Evolutionary conservation across 2,329 filamentous ascomycete genomes (phyloP), one percentile per base, ranked within the genome.

Genomic region (Aureobasidium zeae): DNA sequence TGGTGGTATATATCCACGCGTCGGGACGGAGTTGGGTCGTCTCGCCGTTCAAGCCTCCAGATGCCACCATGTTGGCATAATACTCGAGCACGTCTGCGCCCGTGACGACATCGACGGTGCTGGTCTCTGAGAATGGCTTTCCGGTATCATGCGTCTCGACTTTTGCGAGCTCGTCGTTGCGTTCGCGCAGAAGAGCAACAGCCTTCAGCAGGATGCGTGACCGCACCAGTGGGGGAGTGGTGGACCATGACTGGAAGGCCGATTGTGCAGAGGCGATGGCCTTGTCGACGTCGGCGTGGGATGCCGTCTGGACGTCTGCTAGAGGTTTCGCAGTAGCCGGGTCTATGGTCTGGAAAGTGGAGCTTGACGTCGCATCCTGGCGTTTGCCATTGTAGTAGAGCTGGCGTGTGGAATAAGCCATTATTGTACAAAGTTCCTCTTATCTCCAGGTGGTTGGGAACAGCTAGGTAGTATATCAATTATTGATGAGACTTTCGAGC

Each of bases 71-170:
- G 56, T 85, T 83, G 47, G 85, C 86, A 62, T 84, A 93, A 68
- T 87, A 93, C 61, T 91, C 86, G 48, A 93, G 72, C 21, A 88
- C 84, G 61, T 93, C 86, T 17, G 83, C 83, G 35, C 86, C 86
- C 0, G 86, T 91, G 30, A 81, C 74, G 16, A 94, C 72, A 58
- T 94, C 87, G 20, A 94, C 85, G 0, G 81, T 79, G 42, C 81
- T 84, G 3, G 87, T 94, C 64, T 94, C 86, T 3, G 81, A 82
- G 63, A 75, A 89, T 6, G 86, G 77, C 63, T 93, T 93, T 58
- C 87, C 86, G 0, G 86, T 93, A 62, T 94, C 86, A 56, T 81
- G 71, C 2, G 86, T 93, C 66, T 94, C 86, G 45, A 86, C 69
- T 45, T 72, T 73, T 38, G 86, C 86, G 30, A 94, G 79, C 45